Percentiles rank a stretch among this genome's conserved stretches.
phyloP scores from a whole-genome alignment of 352 stramenopile species.

The Pythium folliculosum region DNA sequence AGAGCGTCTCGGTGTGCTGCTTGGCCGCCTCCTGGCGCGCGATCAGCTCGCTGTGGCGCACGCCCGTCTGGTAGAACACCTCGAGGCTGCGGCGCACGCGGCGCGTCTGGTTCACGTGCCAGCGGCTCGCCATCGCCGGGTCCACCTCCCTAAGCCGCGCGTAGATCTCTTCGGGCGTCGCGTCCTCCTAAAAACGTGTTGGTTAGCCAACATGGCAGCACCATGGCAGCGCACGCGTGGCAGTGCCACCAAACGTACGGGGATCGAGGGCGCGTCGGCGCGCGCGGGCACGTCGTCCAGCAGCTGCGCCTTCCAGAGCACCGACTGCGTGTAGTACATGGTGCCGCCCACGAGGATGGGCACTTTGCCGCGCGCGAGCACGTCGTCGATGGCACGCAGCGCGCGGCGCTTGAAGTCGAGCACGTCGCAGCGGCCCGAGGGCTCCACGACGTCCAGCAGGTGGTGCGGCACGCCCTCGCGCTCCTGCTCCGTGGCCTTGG shows the following conservation, averaged over 20 bases:
- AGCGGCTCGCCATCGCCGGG: slow-evolving; percentile 72
- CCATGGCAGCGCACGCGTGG: background rate
- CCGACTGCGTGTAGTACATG: slow-evolving; percentile 92
- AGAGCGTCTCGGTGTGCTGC: slow-evolving; percentile 56
- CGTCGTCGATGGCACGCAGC: slow-evolving; percentile 78
- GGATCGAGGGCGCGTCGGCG: slow-evolving; percentile 21
- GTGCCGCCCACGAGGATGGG: slow-evolving; percentile 92
- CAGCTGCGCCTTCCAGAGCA: slow-evolving; percentile 88
- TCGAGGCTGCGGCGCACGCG: slow-evolving; percentile 87
- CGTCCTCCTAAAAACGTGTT: slow-evolving; percentile 22
- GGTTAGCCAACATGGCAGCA: too few species aligned
- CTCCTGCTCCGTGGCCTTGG: slow-evolving; percentile 86
- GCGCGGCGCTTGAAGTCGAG: slow-evolving; percentile 81
- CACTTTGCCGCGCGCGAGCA: slow-evolving; percentile 83
- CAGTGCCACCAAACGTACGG: slow-evolving; percentile 14
- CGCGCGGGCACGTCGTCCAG: slow-evolving; percentile 67
- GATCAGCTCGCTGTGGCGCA: slow-evolving; percentile 72
- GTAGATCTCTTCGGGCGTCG: slow-evolving; percentile 65
- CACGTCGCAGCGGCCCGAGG: slow-evolving; percentile 74
- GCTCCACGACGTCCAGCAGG: slow-evolving; percentile 85
- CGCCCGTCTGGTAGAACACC: slow-evolving; percentile 81
- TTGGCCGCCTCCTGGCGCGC: slow-evolving; percentile 52
- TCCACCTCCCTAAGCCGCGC: slow-evolving; percentile 66
- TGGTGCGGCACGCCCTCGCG: slow-evolving; percentile 90
- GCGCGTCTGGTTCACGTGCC: slow-evolving; percentile 88